These are phyloP conservation scores for Bothriochloa decipiens DNA, from an alignment of 176 grass and related monocot species.

Conservation along the genomic window DNA sequence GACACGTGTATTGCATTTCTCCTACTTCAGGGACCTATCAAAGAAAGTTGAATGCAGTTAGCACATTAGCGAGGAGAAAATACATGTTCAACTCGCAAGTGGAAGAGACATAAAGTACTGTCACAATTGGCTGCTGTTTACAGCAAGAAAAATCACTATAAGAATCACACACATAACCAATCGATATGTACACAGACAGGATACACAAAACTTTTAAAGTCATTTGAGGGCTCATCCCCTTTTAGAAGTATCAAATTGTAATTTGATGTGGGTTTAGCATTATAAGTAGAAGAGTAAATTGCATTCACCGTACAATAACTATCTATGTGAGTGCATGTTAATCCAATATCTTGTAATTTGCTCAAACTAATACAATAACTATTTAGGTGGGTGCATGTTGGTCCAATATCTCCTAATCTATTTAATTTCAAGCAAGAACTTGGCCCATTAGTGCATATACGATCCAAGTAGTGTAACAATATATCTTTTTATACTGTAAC, in stretches of 20 bases:
- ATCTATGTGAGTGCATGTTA: too few species aligned
- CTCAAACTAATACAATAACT: too few species aligned
- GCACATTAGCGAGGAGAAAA: conserved; percentile 1
- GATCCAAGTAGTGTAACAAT: too few species aligned
- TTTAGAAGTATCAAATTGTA: conserved; percentile 5
- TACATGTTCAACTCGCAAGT: background rate
- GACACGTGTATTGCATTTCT: background rate
- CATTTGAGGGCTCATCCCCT: background rate
- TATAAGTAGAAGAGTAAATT: background rate
- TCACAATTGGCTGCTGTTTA: conserved; percentile 24
- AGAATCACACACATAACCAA: conserved; percentile 18
- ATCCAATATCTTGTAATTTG: too few species aligned
- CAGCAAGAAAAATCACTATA: conserved; percentile 21
- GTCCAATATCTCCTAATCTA: too few species aligned
- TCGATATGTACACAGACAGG: conserved; percentile 13
- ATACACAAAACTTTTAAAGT: background rate
- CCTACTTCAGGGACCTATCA: conserved; percentile 32
- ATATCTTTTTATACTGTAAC: too few species aligned
- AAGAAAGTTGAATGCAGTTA: conserved; percentile 11
- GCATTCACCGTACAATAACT: too few species aligned
- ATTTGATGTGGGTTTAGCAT: background rate
- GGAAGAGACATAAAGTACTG: conserved; percentile 27
- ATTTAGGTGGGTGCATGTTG: too few species aligned
- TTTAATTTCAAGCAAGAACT: too few species aligned
- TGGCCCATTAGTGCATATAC: too few species aligned